Evolutionary conservation across 495 filamentous ascomycete genomes (phyloP).

Genomic region (Gamarada debralockiae): DNA sequence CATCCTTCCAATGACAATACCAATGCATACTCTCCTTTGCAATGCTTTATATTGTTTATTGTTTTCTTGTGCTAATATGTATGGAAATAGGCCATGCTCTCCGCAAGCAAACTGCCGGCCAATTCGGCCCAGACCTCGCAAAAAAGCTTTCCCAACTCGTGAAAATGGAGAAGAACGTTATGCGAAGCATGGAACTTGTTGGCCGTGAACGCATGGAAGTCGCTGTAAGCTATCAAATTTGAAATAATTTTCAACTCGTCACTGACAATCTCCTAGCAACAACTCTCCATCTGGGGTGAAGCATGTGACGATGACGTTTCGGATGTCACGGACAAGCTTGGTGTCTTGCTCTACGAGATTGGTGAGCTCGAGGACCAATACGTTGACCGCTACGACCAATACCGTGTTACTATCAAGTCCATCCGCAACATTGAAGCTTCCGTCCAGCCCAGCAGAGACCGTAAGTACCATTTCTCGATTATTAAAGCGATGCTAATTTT

Average conservation of each 20-base stretch:
- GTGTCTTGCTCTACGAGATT: conserved; percentile 92
- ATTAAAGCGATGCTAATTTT: neutral
- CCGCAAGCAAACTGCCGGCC: conserved; percentile 83
- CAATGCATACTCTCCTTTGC: neutral
- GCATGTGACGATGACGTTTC: conserved; percentile 96
- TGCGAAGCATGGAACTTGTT: conserved; percentile 96
- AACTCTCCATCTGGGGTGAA: conserved; percentile 98
- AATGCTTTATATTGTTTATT: neutral
- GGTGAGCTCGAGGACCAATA: conserved; percentile 97
- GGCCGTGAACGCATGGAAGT: conserved; percentile 96
- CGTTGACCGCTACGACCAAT: conserved; percentile 98
- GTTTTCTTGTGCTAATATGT: conserved; percentile 6
- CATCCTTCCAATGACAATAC: neutral
- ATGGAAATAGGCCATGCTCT: conserved; percentile 77
- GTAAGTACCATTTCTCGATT: conserved; percentile 48
- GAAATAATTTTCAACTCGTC: neutral
- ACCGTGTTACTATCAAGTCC: conserved; percentile 98
- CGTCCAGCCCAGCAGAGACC: conserved; percentile 95
- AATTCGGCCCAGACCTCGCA: conserved; percentile 93
- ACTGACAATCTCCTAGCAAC: conserved; percentile 61
- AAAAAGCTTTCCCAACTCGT: conserved; percentile 97
- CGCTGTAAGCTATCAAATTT: conserved; percentile 60
- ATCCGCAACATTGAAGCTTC: conserved; percentile 98
- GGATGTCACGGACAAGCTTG: conserved; percentile 97
- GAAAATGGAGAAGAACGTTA: conserved; percentile 99